Evolutionary conservation across 192 early-diverging fungal genomes (phyloP).

Genomic region (Coemansia sp.): DNA sequence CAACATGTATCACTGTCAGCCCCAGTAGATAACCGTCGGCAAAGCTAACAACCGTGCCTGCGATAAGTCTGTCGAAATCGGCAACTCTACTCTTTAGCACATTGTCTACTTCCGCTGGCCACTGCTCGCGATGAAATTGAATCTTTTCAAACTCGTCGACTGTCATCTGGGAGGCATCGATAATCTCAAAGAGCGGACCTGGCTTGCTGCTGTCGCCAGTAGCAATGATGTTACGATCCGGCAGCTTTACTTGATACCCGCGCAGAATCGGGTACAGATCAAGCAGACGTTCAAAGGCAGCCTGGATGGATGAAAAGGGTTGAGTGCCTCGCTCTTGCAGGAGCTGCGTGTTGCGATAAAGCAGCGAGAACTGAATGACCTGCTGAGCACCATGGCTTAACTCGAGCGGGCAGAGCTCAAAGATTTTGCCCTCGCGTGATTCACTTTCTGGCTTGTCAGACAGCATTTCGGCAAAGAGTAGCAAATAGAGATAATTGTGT

Average conservation of each 20-base stretch:
- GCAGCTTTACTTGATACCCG: no score
- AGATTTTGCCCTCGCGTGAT: no score
- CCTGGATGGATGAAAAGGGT: neutral
- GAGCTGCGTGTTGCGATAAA: neutral
- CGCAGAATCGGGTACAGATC: no score
- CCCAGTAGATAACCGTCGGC: neutral
- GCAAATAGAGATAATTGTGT: no score
- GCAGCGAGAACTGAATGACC: no score
- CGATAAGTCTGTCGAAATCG: neutral
- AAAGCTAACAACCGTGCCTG: neutral
- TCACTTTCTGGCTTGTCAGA: neutral
- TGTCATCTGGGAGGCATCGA: neutral
- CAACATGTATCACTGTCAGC: neutral
- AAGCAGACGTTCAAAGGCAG: conserved; percentile 1
- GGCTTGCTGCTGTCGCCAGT: neutral
- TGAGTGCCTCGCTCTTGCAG: neutral
- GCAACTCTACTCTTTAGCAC: neutral
- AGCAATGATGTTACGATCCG: neutral
- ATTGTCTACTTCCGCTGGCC: neutral
- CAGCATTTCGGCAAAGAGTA: no score
- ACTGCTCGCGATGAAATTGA: neutral
- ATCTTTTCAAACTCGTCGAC: conserved; percentile 4
- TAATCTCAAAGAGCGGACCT: neutral
- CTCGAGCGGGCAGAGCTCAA: neutral
- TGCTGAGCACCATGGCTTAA: neutral